Conservation (phyloP, 495 filamentous ascomycete species). For the Choiromyces venosus region DNA sequence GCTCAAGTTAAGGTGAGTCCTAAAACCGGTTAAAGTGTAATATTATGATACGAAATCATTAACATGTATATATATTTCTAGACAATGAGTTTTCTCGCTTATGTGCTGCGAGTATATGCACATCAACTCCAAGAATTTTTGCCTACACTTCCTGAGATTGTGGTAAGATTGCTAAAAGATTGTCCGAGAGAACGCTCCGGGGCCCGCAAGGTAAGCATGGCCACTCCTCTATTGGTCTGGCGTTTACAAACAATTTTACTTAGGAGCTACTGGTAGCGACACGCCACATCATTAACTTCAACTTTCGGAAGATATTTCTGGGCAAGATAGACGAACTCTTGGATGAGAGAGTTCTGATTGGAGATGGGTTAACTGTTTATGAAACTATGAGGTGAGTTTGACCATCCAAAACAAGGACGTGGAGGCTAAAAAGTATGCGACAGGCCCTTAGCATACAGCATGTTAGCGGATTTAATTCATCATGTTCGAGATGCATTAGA, state of each 20-base stretch:
- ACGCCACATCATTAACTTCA: constrained; percentile 98
- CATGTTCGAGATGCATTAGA: constrained; percentile 82
- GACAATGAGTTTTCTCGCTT: constrained; percentile 98
- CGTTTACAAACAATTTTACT: constrained; percentile 11
- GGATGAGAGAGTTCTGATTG: constrained; percentile 87
- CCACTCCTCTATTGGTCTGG: constrained; percentile 3
- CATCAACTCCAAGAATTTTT: constrained; percentile 86
- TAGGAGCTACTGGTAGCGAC: constrained; percentile 88
- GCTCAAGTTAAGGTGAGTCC: constrained; percentile 73
- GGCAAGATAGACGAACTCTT: constrained; percentile 91
- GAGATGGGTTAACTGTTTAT: constrained; percentile 92
- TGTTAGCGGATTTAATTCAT: constrained; percentile 96
- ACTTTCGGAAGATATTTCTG: constrained; percentile 91
- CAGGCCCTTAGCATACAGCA: constrained; percentile 89
- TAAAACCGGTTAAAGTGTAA: background rate
- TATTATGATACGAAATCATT: constrained; percentile 6
- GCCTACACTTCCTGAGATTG: constrained; percentile 77
- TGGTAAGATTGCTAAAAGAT: constrained; percentile 86
- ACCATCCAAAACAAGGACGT: background rate
- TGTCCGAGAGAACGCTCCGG: constrained; percentile 90
- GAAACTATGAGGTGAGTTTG: constrained; percentile 64
- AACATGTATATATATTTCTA: constrained; percentile 19
- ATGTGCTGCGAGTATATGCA: constrained; percentile 81
- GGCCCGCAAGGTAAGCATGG: constrained; percentile 59
- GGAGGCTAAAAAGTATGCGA: background rate